These are phyloP conservation scores for Spathaspora gorwiae DNA, from an alignment of 805 yeast species.

Conservation along the genomic window DNA sequence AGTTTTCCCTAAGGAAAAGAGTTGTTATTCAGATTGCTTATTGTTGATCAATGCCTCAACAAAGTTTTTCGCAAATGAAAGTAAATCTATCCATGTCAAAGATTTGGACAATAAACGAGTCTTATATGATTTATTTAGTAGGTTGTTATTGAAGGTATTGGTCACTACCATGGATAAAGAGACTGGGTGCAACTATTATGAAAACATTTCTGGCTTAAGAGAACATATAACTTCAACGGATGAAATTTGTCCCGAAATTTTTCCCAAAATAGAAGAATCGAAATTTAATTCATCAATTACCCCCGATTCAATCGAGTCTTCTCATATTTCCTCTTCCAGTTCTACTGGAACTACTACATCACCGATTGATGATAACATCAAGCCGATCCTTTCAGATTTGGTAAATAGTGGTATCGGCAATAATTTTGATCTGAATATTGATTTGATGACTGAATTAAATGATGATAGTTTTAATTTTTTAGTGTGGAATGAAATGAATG, in stretches of 20 bases:
- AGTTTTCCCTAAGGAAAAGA: slow-evolving; percentile 13
- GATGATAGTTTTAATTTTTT: slow-evolving; percentile 3
- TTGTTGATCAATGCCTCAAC: slow-evolving; percentile 17
- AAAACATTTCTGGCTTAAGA: slow-evolving; percentile 12
- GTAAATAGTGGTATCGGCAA: background rate
- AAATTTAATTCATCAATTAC: background rate
- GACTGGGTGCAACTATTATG: slow-evolving; percentile 10
- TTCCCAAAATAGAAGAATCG: background rate
- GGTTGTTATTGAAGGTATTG: slow-evolving; percentile 21
- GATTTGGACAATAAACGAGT: slow-evolving; percentile 10
- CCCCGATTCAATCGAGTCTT: background rate
- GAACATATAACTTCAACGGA: slow-evolving; percentile 16
- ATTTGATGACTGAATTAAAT: background rate
- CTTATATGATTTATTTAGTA: slow-evolving; percentile 13
- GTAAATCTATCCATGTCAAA: background rate
- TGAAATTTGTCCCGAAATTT: slow-evolving; percentile 16
- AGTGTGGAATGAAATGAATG: slow-evolving; percentile 4
- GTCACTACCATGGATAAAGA: slow-evolving; percentile 14
- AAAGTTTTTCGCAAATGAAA: slow-evolving; percentile 7
- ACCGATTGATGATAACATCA: background rate
- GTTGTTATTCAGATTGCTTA: slow-evolving; percentile 15
- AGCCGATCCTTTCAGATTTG: background rate
- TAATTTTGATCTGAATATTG: background rate
- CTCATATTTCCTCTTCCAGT: background rate
- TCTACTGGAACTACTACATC: background rate